Evolutionary conservation across 2,329 filamentous ascomycete genomes (phyloP).

Genomic region (Hypoxylon sp.): DNA sequence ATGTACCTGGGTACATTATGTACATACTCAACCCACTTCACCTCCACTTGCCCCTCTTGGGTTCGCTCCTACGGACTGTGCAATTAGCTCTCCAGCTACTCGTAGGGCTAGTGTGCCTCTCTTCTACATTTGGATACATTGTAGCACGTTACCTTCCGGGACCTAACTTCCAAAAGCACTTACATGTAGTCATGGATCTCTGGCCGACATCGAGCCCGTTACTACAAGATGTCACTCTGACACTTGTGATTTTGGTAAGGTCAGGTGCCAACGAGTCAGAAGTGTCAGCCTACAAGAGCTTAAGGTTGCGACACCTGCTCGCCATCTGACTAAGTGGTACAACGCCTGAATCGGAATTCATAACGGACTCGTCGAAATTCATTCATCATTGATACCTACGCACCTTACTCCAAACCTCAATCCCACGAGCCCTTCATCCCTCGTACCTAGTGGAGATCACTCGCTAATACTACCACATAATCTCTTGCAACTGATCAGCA

Average conservation of each 20-base stretch:
- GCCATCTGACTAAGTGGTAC: slow-evolving; percentile 29
- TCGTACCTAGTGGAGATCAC: slow-evolving; percentile 3
- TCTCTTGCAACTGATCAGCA: slow-evolving; percentile 6
- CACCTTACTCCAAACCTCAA: slow-evolving; percentile 5
- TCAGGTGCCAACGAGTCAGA: slow-evolving; percentile 9
- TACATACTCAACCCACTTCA: slow-evolving; percentile 4
- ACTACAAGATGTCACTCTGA: slow-evolving; percentile 2
- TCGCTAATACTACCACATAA: not conserved
- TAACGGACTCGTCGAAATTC: slow-evolving; percentile 14
- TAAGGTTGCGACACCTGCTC: slow-evolving; percentile 1
- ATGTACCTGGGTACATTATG: too few species aligned
- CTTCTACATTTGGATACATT: not conserved
- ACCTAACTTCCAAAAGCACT: too few species aligned
- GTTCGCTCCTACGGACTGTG: slow-evolving; percentile 12
- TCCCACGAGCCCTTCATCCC: slow-evolving; percentile 3
- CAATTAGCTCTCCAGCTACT: too few species aligned
- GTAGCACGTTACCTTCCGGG: too few species aligned
- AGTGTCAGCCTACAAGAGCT: slow-evolving; percentile 1
- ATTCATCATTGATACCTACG: too few species aligned
- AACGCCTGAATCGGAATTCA: slow-evolving; percentile 32
- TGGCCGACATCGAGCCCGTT: too few species aligned
- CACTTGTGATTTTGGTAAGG: slow-evolving; percentile 21
- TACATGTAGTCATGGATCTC: too few species aligned
- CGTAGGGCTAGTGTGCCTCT: not conserved
- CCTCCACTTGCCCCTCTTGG: slow-evolving; percentile 13